Evolutionary conservation across 23 red algal species (phyloP), one percentile per base, ranked within the genome.

Genomic region (Gracilariopsis chorda): DNA sequence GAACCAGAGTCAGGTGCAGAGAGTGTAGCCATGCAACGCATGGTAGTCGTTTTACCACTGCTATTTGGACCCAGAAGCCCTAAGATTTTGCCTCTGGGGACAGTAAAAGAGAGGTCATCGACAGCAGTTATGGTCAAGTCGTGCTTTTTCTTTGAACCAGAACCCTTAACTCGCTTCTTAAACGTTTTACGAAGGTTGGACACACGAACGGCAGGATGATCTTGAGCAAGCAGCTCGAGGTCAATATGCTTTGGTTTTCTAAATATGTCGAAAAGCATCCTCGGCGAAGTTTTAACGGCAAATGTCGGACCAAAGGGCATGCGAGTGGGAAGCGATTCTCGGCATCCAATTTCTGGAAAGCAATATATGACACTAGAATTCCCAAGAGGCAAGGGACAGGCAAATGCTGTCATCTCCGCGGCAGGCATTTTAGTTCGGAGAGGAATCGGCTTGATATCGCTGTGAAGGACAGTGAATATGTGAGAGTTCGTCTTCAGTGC

Each of bases 1-100:
- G 16, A 60, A 4, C 97, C 97, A 8, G 43, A 8, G 57, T 99
- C 97, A 21, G 97, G 93, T n/a, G 58, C 47, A 23, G 63, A 37
- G 30, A 95, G 53, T 6, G 88, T 91, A 30, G 74, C 73, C 67
- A 99, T 82, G 84, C 97, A 99, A 16, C 94, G 86, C 3, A 95
- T n/a, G 16, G 91, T 90, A 12, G 97, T 99, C 14, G 97, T 94
- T 69, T 99, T 99, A 21, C 97, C 97, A 52, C 88, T 94, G 30
- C 93, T 85, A 52, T 96, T 95, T 3, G 97, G 93, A 14, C 97
- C 97, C 25, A 99, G 86, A 42, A 99, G 48, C 42, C 84, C 97
- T 16, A 96, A 69, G 21, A 99, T 84, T 77, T 81, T 67, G 7
- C 93, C 97, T 14, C 48, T 57, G 6, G 48, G 12, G 12, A 92